A percentile compares a stretch with the other conserved stretches of the same genome.
These are phyloP conservation scores for Aegle marmelos DNA, from an alignment of 345 rosid genomes.

Conservation along the genomic window DNA sequence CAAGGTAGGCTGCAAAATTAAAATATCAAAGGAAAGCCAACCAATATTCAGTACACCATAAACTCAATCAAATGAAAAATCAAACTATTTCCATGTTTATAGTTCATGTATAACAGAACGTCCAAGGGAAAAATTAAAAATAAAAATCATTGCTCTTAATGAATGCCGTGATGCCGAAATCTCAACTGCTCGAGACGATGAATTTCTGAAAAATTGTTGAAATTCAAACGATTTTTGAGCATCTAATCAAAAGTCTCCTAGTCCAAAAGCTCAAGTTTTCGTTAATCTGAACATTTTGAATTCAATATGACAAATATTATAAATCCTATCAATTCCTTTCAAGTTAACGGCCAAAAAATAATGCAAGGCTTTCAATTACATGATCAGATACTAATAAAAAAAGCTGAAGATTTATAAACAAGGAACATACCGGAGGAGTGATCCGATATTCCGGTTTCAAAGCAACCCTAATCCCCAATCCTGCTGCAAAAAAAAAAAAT, in stretches of 20 bases:
- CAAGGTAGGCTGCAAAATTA: constrained; percentile 62
- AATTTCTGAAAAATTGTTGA: background rate
- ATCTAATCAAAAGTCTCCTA: background rate
- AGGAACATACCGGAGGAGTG: constrained; percentile 64
- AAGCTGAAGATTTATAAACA: background rate
- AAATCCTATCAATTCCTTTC: background rate
- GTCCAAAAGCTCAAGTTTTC: background rate
- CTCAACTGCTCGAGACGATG: background rate
- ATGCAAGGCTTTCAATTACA: background rate
- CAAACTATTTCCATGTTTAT: background rate
- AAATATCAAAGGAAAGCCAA: background rate
- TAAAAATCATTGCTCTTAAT: background rate
- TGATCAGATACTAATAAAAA: background rate
- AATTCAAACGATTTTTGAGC: background rate
- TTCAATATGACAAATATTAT: background rate
- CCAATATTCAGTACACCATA: background rate
- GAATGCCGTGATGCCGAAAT: background rate
- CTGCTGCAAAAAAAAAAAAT: constrained; percentile 44
- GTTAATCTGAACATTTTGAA: background rate
- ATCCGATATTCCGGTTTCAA: constrained; percentile 81
- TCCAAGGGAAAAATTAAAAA: background rate
- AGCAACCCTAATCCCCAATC: constrained; percentile 69
- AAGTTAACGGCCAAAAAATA: background rate
- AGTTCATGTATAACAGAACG: background rate
- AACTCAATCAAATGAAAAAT: background rate